Evolutionary conservation across 495 filamentous ascomycete genomes (phyloP), one percentile per base, ranked within the genome.

Genomic region (Halenospora varia): DNA sequence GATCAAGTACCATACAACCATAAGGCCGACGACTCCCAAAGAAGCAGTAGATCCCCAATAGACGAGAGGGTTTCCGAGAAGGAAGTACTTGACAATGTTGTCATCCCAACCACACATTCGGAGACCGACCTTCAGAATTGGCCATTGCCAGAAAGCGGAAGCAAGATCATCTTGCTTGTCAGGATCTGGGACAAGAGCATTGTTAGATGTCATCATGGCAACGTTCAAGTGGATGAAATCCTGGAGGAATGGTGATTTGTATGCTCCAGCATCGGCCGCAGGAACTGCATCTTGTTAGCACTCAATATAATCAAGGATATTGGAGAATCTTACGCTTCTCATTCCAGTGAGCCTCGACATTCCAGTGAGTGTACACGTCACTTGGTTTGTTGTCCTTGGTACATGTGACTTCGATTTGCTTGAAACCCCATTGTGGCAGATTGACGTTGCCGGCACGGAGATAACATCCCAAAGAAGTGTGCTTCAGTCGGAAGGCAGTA

Each of bases 161-260:
- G 94, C 95, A 25, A 98, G 80, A 68, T 98, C 94, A 68, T 98
- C 94, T 73, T 97, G 94, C 80, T 98, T 98, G 71, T 98, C 94
- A 2, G 94, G 95, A 66, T 98, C 95, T 10, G 94, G 94, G 44
- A 98, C 92, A 19, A 98, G 82, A 40, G 94, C 94, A 69, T 98
- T 98, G 77, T 98, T 98, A 13, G 95, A 97, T 17, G 94, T 98
- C 95, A 97, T 97, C 94, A 98, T 98, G 53, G 95, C 94, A 56
- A 98, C 94, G 71, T 98, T 98, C 48, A 98, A 70, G 69, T 98
- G 94, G 64, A 98, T 83, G 71, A 98, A 98, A 73, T 97, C 95
- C 66, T 90, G 90, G 56, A 95, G 71, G 77, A 98, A 98, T 1
- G 95, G 93, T 0, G 93, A 97, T 74, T 89, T 96, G 77, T 96